phyloP scores from a whole-genome alignment of 192 early-diverging fungal genomes.

The Chytriomyces hyalinus region DNA sequence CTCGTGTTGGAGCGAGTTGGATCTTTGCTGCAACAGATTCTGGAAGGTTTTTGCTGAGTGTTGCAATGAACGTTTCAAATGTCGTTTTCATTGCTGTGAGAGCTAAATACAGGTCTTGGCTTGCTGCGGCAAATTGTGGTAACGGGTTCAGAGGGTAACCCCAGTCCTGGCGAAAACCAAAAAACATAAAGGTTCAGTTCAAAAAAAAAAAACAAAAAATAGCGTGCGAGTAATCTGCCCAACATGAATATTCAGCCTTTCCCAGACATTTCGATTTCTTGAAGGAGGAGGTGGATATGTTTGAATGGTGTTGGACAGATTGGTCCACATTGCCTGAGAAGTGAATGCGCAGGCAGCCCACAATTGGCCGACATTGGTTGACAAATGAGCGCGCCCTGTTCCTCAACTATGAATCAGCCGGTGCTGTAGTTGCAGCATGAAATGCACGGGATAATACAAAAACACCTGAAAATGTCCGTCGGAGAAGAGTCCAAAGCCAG shows the following conservation, averaged over 20 bases:
- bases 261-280: no score
- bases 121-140: slow-evolving; percentile 40
- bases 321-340: background rate
- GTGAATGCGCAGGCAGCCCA: slow-evolving; percentile 4
- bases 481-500: no score
- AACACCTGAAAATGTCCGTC: no score
- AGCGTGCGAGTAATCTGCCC: no score
- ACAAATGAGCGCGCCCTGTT: background rate
- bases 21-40: background rate
- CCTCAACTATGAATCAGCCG: background rate
- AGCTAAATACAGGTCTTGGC: slow-evolving; percentile 13
- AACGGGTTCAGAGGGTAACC: slow-evolving; percentile 34
- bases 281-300: no score
- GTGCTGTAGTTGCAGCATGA: no score
- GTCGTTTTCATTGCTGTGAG: background rate
- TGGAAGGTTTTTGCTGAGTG: background rate
- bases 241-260: no score
- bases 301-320: no score
- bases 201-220: no score
- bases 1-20: background rate
- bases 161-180: background rate
- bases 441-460: no score
- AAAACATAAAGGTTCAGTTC: no score
- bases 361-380: slow-evolving; percentile 1
- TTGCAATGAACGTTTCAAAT: background rate